These are phyloP conservation scores for Blastocystis sp. DNA, from an alignment of 352 stramenopile genomes.

Conservation along the genomic window DNA sequence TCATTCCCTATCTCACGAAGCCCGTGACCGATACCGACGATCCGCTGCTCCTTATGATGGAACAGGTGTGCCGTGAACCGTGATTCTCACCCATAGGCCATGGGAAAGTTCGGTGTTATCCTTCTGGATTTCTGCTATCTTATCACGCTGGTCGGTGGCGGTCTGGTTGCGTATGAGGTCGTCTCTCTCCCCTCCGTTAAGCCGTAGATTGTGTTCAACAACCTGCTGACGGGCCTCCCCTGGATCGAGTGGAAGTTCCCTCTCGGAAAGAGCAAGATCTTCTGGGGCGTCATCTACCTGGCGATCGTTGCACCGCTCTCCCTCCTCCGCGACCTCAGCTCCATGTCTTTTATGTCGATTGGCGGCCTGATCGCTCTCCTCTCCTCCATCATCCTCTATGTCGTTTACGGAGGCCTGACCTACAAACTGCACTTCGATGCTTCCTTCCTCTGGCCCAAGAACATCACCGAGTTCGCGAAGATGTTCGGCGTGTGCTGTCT, in stretches of 20 bases:
- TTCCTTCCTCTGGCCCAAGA: conserved; percentile 41
- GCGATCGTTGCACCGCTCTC: conserved; percentile 12
- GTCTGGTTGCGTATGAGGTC: conserved; percentile 43
- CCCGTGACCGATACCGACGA: conserved; percentile 32
- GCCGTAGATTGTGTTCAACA: conserved; percentile 29
- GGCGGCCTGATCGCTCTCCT: conserved; percentile 25
- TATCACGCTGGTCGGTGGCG: conserved; percentile 28
- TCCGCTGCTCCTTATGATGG: conserved; percentile 52
- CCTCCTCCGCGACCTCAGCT: conserved; percentile 47
- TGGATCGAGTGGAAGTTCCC: conserved; percentile 14
- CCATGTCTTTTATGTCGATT: conserved; percentile 60
- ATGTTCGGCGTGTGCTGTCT: conserved; percentile 54
- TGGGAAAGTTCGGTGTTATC: conserved; percentile 3
- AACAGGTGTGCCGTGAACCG: neutral
- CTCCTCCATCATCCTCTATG: conserved; percentile 36
- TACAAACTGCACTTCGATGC: conserved; percentile 45
- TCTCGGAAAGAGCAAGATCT: neutral
- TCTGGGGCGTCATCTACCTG: conserved; percentile 33
- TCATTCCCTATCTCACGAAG: conserved; percentile 42
- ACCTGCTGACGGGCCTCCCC: conserved; percentile 15
- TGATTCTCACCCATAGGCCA: neutral
- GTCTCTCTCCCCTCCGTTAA: neutral
- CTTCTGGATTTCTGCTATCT: conserved; percentile 48
- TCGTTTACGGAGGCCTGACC: conserved; percentile 16
- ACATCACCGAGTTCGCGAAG: conserved; percentile 17